A percentile compares a stretch with the other conserved stretches of the same genome.
Evolutionary conservation across 2,329 filamentous ascomycete genomes (phyloP).

Genomic region (Colletotrichum paranaense): DNA sequence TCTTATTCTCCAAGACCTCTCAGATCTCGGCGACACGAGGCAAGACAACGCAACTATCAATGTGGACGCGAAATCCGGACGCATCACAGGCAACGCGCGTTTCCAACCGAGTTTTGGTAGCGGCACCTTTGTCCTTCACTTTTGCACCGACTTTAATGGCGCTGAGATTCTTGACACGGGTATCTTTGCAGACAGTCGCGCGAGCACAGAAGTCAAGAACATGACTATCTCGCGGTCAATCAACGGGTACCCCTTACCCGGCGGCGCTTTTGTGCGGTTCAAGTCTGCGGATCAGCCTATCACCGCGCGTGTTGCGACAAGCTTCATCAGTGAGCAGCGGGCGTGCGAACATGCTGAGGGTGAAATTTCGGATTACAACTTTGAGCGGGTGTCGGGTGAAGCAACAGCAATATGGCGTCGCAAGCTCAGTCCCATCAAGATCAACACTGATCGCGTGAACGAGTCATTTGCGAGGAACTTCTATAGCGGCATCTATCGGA

Average conservation of each 20-base stretch:
- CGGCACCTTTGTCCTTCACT: slow-evolving; percentile 69
- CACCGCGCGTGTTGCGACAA: slow-evolving; percentile 74
- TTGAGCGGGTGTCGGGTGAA: slow-evolving; percentile 61
- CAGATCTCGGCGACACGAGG: slow-evolving; percentile 71
- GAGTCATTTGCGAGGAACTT: slow-evolving; percentile 69
- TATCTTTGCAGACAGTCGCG: slow-evolving; percentile 69
- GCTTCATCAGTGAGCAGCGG: slow-evolving; percentile 73
- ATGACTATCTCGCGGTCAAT: slow-evolving; percentile 61
- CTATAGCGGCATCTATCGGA: slow-evolving; percentile 79
- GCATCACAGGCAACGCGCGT: slow-evolving; percentile 70
- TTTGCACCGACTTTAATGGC: slow-evolving; percentile 76
- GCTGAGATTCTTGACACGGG: slow-evolving; percentile 69
- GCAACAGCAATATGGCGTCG: slow-evolving; percentile 69
- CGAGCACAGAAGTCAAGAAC: slow-evolving; percentile 58
- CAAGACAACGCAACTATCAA: slow-evolving; percentile 66
- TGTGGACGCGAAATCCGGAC: slow-evolving; percentile 66
- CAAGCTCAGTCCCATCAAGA: slow-evolving; percentile 68
- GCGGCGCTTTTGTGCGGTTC: slow-evolving; percentile 74
- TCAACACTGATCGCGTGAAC: slow-evolving; percentile 65
- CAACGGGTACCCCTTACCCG: slow-evolving; percentile 66
- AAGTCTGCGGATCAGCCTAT: slow-evolving; percentile 59
- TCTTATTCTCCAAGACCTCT: slow-evolving; percentile 73
- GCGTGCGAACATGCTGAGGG: slow-evolving; percentile 76
- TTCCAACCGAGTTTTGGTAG: slow-evolving; percentile 75
- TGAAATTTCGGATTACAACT: slow-evolving; percentile 77